These are phyloP conservation scores for Aspergillus ochraceoroseus DNA, from an alignment of 2,329 filamentous ascomycete species.

Conservation along the genomic window DNA sequence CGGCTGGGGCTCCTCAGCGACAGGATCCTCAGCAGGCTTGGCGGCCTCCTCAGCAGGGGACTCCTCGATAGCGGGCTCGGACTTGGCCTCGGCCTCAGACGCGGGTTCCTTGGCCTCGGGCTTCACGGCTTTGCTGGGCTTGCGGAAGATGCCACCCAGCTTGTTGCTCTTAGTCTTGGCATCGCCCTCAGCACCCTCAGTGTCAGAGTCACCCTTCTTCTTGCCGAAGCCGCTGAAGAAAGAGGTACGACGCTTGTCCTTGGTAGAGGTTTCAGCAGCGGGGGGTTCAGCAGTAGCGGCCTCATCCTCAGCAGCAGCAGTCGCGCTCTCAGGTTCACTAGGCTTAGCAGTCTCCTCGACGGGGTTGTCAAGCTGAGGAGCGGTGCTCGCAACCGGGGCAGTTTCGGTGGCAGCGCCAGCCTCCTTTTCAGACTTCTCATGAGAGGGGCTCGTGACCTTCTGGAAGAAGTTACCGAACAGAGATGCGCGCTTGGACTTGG, in stretches of 20 bases:
- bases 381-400: slow-evolving; percentile 45
- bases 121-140: slow-evolving; percentile 48
- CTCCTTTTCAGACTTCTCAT: slow-evolving; percentile 48
- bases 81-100: slow-evolving; percentile 31
- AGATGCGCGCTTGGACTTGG: slow-evolving; percentile 72
- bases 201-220: slow-evolving; percentile 49
- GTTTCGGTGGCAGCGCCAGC: slow-evolving; percentile 47
- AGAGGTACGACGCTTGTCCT: slow-evolving; percentile 51
- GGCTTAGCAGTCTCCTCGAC: slow-evolving; percentile 40
- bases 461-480: slow-evolving; percentile 74
- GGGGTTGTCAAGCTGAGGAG: slow-evolving; percentile 47
- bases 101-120: slow-evolving; percentile 37
- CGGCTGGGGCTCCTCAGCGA: slow-evolving; percentile 33
- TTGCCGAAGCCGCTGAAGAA: slow-evolving; percentile 52
- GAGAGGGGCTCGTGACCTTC: slow-evolving; percentile 54
- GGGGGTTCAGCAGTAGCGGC: slow-evolving; percentile 33
- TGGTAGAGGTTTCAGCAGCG: slow-evolving; percentile 33
- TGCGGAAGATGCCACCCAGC: slow-evolving; percentile 48
- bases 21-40: slow-evolving; percentile 26
- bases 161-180: slow-evolving; percentile 43
- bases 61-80: slow-evolving; percentile 26
- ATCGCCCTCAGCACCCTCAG: slow-evolving; percentile 46
- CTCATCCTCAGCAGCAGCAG: slow-evolving; percentile 43
- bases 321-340: slow-evolving; percentile 41
- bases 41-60: slow-evolving; percentile 26